These are phyloP conservation scores for Dactylellina sp. DNA, from an alignment of 2,329 filamentous ascomycete species.

Conservation along the genomic window DNA sequence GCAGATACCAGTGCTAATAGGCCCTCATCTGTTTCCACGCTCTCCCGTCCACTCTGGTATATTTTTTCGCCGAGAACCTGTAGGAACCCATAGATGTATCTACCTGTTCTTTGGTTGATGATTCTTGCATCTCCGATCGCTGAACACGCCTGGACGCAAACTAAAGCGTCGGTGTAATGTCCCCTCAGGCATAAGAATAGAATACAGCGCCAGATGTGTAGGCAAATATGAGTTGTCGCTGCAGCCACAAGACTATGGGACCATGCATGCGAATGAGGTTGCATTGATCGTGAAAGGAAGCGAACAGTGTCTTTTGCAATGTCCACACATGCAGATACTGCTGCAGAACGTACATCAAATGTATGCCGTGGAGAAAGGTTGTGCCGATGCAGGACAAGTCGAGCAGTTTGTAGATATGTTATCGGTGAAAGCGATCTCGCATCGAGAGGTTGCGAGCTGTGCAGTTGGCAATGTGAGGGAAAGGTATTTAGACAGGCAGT, in stretches of 20 bases:
- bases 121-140: constrained; percentile 78
- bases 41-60: constrained; percentile 51
- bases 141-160: constrained; percentile 77
- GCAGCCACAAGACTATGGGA: constrained; percentile 73
- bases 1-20: constrained; percentile 86
- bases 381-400: constrained; percentile 87
- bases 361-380: constrained; percentile 82
- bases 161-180: constrained; percentile 77
- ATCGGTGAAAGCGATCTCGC: constrained; percentile 80
- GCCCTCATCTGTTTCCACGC: constrained; percentile 76
- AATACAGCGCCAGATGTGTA: constrained; percentile 87
- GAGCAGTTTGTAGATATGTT: constrained; percentile 81
- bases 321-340: constrained; percentile 80
- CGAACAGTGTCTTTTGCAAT: constrained; percentile 82
- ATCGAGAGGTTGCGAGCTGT: constrained; percentile 76
- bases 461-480: constrained; percentile 77
- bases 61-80: constrained; percentile 72
- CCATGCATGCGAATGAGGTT: constrained; percentile 66
- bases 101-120: constrained; percentile 81
- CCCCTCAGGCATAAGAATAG: constrained; percentile 81
- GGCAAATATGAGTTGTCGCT: constrained; percentile 79
- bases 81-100: constrained; percentile 84
- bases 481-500: constrained; percentile 79
- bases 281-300: constrained; percentile 76
- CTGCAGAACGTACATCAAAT: constrained; percentile 73